Evolutionary conservation across 1,284 basidiomycete genomes (phyloP), one percentile per base, ranked within the genome.

Genomic region (Rhodotorula sp.): DNA sequence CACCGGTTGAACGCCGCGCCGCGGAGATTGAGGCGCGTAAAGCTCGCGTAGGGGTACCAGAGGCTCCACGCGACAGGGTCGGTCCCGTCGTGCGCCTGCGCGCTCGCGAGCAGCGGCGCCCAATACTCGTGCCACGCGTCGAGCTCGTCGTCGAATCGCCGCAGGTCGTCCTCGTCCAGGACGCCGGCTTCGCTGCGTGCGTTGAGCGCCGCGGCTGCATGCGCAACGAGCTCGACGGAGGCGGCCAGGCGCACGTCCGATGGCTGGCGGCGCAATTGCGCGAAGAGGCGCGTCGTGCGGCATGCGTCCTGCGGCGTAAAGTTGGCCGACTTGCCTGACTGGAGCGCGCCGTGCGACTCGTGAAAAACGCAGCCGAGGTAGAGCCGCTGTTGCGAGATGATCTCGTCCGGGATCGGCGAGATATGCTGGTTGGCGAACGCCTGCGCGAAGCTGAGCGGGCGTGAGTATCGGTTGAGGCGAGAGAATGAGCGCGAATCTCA

Each of bases 291-390:
- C 2, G 75, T 75, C 36, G 62, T 63, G 37, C 39, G 48, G 50
- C 71, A 61, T 10, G 73, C 75, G 37, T 73, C 73, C 22, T 69
- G 67, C 3, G 69, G 69, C 21, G 59, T 44, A 21, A 72, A 73
- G 55, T 76, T 74, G 44, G 66, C 65, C 22, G 69, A 53, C 48
- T 72, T 72, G 56, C 75, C 75, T 7, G 64, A 67, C 41, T 76
- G 75, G 8, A 76, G 63, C 12, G 73, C 73, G 34, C 75, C 75
- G n/a, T 76, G 75, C 46, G 64, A 55, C 51, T 75, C 73, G 71
- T 75, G 75, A 29, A 75, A 76, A 55, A 76, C 64, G 60, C 64
- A 68, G 32, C 57, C 71, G 50, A 76, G 70, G 59, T 68, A 71
- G 27, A 76, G 69, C 0, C 75, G 73, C 29, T 67, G 62, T 27